A percentile compares a stretch with the other conserved stretches of the same genome.
These are phyloP conservation scores for Bothriochloa decipiens DNA, from an alignment of 176 grass and related monocot species.

Conservation along the genomic window DNA sequence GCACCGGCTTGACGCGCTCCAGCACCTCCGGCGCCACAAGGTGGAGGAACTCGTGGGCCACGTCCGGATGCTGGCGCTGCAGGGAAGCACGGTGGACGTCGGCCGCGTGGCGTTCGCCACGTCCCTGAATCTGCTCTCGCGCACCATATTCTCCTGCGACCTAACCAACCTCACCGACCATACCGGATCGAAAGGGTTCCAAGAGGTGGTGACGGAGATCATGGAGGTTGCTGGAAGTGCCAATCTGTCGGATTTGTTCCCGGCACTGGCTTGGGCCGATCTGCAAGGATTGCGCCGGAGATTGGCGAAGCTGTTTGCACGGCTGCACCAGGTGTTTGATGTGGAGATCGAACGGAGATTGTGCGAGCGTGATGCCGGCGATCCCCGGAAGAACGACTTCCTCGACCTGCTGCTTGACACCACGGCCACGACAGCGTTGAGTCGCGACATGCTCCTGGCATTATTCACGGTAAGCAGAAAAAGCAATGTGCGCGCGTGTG, in stretches of 20 bases:
- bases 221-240: not conserved
- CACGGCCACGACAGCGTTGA: not conserved
- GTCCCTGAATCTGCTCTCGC: not conserved
- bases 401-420: not conserved
- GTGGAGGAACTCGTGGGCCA: not conserved
- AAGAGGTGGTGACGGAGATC: not conserved
- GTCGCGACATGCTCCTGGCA: not conserved
- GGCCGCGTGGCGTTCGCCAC: not conserved
- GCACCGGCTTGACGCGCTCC: not conserved
- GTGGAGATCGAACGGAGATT: not conserved
- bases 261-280: not conserved
- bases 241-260: not conserved
- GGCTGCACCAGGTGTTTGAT: not conserved
- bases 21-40: not conserved
- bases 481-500: too few species aligned
- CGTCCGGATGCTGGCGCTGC: not conserved
- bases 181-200: not conserved
- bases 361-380: not conserved
- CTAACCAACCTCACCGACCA: not conserved
- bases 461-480: not conserved
- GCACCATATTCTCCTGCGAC: not conserved
- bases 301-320: not conserved
- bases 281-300: not conserved
- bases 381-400: not conserved
- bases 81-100: not conserved